Conservation (phyloP, 1,284 basidiomycete genomes). For the Melampsora occidentalis region DNA sequence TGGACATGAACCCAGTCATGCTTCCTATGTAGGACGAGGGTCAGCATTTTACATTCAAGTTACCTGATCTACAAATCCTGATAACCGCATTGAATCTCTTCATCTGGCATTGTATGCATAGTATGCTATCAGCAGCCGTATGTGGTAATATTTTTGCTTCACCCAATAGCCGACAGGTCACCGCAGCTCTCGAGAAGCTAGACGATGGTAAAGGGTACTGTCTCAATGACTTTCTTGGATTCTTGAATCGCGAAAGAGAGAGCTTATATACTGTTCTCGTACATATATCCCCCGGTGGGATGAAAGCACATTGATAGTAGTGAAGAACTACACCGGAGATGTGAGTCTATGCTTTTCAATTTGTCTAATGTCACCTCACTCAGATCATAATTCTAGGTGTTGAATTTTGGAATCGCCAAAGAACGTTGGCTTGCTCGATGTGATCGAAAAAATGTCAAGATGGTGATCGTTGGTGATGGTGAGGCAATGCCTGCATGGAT, state of each 20-base stretch:
- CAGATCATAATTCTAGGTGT: conserved; percentile 61
- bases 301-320: conserved; percentile 70
- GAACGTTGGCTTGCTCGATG: conserved; percentile 75
- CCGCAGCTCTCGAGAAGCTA: conserved; percentile 72
- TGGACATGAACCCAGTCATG: conserved; percentile 84
- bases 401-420: conserved; percentile 88
- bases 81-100: background rate
- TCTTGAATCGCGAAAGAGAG: too few relatives aligned
- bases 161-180: conserved; percentile 77
- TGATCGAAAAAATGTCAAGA: conserved; percentile 68
- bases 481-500: conserved; percentile 57
- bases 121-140: conserved; percentile 78
- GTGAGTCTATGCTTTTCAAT: too few relatives aligned
- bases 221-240: background rate
- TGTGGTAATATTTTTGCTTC: conserved; percentile 84
- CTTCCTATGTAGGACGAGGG: conserved; percentile 67
- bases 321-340: conserved; percentile 60
- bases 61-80: background rate
- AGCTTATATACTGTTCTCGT: too few relatives aligned
- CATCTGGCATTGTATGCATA: background rate
- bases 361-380: background rate
- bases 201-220: conserved; percentile 71
- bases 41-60: background rate
- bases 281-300: background rate
- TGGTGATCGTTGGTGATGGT: conserved; percentile 68